A percentile compares a stretch with the other conserved stretches of the same genome.
Conservation (phyloP, 192 early-diverging fungal genomes). For the Linnemannia schmuckeri region DNA sequence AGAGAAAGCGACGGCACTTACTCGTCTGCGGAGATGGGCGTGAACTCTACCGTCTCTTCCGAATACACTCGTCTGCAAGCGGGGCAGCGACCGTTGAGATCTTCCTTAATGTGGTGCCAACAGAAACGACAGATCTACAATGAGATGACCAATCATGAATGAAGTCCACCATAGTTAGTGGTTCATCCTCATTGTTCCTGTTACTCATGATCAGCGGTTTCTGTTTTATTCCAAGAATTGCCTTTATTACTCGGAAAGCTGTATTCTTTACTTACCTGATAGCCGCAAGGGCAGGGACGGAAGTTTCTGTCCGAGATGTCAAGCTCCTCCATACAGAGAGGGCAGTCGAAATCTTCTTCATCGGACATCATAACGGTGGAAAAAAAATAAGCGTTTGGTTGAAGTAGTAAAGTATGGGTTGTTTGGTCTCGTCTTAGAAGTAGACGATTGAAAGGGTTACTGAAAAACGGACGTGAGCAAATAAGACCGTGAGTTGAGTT, state of each 20-base stretch:
- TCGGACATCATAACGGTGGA: conserved; percentile 65
- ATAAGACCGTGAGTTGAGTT: background rate
- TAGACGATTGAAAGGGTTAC: background rate
- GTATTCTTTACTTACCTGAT: conserved; percentile 78
- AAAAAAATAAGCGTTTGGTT: background rate
- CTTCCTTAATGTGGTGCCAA: conserved; percentile 97
- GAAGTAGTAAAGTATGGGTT: background rate
- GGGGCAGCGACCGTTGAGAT: conserved; percentile 93
- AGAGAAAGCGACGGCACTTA: conserved; percentile 60
- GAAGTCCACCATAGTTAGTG: background rate
- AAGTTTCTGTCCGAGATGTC: conserved; percentile 97
- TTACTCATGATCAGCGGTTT: background rate
- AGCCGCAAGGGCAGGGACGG: conserved; percentile 97
- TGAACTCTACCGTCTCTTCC: conserved; percentile 91
- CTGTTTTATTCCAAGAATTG: background rate
- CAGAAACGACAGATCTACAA: conserved; percentile 97
- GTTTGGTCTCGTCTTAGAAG: background rate
- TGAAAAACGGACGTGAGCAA: background rate
- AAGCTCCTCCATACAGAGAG: conserved; percentile 98
- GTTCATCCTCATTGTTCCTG: background rate
- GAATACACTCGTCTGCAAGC: conserved; percentile 93
- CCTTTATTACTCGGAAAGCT: background rate
- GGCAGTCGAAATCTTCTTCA: conserved; percentile 96
- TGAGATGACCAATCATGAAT: background rate
- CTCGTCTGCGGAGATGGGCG: conserved; percentile 91